A percentile compares a stretch with the other conserved stretches of the same genome.
phyloP scores from a whole-genome alignment of 768 basidiomycete species.

The Tricholoma terreum region DNA sequence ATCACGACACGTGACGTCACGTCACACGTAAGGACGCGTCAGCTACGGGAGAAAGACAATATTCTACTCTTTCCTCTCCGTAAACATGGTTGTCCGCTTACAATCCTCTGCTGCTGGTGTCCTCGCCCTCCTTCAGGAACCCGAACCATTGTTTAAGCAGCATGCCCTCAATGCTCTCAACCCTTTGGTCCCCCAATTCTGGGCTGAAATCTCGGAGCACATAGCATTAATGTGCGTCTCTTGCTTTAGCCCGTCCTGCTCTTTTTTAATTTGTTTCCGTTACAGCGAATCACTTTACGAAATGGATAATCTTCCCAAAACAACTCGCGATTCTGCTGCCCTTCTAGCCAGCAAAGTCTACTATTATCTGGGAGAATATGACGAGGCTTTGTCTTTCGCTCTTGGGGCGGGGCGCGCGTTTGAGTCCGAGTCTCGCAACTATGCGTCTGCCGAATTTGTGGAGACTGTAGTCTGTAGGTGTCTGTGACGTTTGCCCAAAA shows the following conservation, averaged over 20 bases:
- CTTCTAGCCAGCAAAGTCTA: slow-evolving; percentile 97
- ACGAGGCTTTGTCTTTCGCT: slow-evolving; percentile 94
- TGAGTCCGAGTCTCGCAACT: slow-evolving; percentile 61
- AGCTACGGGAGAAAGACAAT: slow-evolving; percentile 27
- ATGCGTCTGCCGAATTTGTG: slow-evolving; percentile 79
- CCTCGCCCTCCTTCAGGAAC: slow-evolving; percentile 88
- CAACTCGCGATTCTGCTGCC: slow-evolving; percentile 80
- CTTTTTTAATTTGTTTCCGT: slow-evolving; percentile 8
- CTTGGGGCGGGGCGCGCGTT: slow-evolving; percentile 88
- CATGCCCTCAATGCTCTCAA: slow-evolving; percentile 87
- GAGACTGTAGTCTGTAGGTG: slow-evolving; percentile 92
- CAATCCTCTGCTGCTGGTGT: slow-evolving; percentile 88
- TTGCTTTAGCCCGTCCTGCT: slow-evolving; percentile 6
- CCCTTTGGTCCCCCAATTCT: slow-evolving; percentile 87
- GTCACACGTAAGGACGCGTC: slow-evolving; percentile 37
- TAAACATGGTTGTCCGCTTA: slow-evolving; percentile 61
- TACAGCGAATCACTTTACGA: slow-evolving; percentile 89
- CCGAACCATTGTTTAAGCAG: slow-evolving; percentile 81
- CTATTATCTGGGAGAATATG: slow-evolving; percentile 93
- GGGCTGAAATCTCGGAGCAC: slow-evolving; percentile 98
- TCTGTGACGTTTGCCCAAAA: not conserved
- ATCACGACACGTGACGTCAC: slow-evolving; percentile 8
- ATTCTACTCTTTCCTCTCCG: slow-evolving; percentile 19
- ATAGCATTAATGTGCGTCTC: slow-evolving; percentile 78
- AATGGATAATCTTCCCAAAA: slow-evolving; percentile 66